A percentile compares a stretch with the other conserved stretches of the same genome.
Evolutionary conservation across 2,329 filamentous ascomycete genomes (phyloP).

Genomic region (Clarireedia paspali): DNA sequence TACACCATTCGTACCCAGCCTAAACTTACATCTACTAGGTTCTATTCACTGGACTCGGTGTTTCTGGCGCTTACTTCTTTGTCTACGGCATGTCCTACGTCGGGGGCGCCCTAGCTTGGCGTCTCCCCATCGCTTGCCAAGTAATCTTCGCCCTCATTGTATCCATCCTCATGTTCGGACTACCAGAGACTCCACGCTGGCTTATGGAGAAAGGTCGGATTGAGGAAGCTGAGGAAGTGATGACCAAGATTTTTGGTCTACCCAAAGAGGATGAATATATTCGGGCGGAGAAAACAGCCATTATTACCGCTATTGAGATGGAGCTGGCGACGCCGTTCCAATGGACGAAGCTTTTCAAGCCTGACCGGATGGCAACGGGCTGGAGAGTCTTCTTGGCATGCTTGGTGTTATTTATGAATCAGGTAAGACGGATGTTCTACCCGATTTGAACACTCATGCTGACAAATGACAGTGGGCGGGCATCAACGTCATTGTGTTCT

Average conservation of each 20-base stretch:
- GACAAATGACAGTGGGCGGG: constrained; percentile 27
- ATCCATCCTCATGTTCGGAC: constrained; percentile 29
- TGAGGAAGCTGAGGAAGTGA: constrained; percentile 25
- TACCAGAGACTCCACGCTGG: constrained; percentile 35
- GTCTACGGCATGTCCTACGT: constrained; percentile 33
- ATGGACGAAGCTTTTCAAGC: constrained; percentile 13
- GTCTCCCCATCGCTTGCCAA: constrained; percentile 37
- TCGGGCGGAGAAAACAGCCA: constrained; percentile 25
- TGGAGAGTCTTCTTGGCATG: constrained; percentile 12
- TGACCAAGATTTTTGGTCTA: constrained; percentile 20
- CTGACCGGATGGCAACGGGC: constrained; percentile 17
- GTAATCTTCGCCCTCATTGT: constrained; percentile 33
- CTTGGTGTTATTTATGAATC: constrained; percentile 6
- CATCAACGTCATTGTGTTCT: constrained; percentile 16
- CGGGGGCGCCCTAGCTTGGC: constrained; percentile 33
- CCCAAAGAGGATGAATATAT: constrained; percentile 19
- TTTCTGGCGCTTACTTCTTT: constrained; percentile 37
- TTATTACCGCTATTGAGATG: constrained; percentile 28
- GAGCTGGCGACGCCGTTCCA: constrained; percentile 23
- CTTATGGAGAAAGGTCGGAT: constrained; percentile 29
- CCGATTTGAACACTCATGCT: not conserved
- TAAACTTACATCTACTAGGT: not conserved
- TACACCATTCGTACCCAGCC: too few relatives aligned
- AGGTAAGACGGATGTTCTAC: not conserved
- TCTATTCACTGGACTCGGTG: constrained; percentile 35